Percentiles rank a stretch among this genome's conserved stretches.
These are phyloP conservation scores for Plectosphaerella plurivora DNA, from an alignment of 2,329 filamentous ascomycete genomes.

Conservation along the genomic window DNA sequence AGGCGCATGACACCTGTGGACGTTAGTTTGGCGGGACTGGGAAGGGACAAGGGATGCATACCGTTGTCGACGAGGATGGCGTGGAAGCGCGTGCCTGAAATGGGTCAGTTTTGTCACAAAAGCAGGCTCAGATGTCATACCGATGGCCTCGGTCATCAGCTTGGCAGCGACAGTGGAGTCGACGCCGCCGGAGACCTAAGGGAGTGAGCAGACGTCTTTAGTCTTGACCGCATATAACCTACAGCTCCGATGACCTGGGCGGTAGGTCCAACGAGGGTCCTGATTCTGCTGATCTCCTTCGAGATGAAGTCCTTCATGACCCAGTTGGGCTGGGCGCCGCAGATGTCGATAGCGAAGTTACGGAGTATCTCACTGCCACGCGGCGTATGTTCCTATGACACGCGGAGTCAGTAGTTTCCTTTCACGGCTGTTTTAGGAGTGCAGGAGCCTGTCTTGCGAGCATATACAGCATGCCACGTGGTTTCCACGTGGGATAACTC, in stretches of 20 bases:
- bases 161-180: slow-evolving; percentile 85
- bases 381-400: slow-evolving; percentile 62
- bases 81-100: not conserved
- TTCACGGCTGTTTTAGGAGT: too few relatives aligned
- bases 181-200: slow-evolving; percentile 62
- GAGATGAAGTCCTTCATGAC: slow-evolving; percentile 80
- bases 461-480: too few relatives aligned
- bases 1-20: slow-evolving; percentile 62
- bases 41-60: not conserved
- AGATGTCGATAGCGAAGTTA: slow-evolving; percentile 85
- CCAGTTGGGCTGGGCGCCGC: slow-evolving; percentile 73
- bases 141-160: slow-evolving; percentile 82
- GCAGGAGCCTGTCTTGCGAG: too few relatives aligned
- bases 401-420: too few relatives aligned
- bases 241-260: slow-evolving; percentile 60
- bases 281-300: slow-evolving; percentile 75
- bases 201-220: not conserved
- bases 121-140: slow-evolving; percentile 10
- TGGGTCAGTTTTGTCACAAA: slow-evolving; percentile 1
- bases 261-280: slow-evolving; percentile 72
- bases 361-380: slow-evolving; percentile 65
- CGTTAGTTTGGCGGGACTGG: not conserved
- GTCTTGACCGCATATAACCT: not conserved
- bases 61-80: slow-evolving; percentile 74
- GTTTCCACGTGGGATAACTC: too few relatives aligned